phyloP scores from a whole-genome alignment of 148 eudicot genomes.

The Heliamphora exappendiculata region DNA sequence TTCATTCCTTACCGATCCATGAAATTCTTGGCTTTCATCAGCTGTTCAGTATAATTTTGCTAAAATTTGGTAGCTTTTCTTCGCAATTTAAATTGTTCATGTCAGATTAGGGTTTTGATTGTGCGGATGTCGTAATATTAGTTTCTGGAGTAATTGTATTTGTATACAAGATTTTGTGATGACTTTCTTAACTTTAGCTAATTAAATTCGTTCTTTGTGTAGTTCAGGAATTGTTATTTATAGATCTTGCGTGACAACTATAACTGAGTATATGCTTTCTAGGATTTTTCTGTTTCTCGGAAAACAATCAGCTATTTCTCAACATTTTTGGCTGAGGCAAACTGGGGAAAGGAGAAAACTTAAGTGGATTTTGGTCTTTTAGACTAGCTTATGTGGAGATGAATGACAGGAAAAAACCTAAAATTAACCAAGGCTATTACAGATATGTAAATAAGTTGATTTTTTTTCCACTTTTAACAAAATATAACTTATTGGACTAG shows the following conservation, averaged over 20 bases:
- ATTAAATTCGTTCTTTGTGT: neutral
- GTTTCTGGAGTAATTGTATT: neutral
- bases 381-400: neutral
- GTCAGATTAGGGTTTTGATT: neutral
- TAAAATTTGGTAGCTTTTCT: neutral
- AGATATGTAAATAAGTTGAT: neutral
- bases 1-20: neutral
- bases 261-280: neutral
- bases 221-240: neutral
- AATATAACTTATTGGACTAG: no score
- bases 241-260: neutral
- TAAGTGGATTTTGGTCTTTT: neutral
- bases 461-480: no score
- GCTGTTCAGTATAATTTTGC: neutral
- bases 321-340: neutral
- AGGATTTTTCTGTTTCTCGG: neutral
- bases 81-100: neutral
- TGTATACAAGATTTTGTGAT: neutral
- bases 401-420: neutral
- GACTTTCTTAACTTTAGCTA: neutral
- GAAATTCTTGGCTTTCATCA: neutral
- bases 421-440: neutral
- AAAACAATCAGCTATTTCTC: neutral
- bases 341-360: neutral
- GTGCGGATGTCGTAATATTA: neutral